phyloP scores from a whole-genome alignment of 2,329 filamentous ascomycete species.

The Cytospora piceicola region DNA sequence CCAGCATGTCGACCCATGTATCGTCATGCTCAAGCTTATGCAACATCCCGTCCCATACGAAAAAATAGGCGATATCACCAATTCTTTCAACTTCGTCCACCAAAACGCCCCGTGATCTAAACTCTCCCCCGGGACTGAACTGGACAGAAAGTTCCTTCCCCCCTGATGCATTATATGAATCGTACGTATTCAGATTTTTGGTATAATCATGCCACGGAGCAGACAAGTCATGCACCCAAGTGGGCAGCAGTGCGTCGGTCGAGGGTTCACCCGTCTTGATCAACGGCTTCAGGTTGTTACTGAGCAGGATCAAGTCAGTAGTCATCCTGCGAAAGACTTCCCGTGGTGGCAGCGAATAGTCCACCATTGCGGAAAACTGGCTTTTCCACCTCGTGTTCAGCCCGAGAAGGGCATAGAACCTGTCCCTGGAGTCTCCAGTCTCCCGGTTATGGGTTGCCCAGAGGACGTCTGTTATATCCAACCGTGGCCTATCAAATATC shows the following conservation, averaged over 20 bases:
- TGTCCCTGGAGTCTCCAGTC: neutral
- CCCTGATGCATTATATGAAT: neutral
- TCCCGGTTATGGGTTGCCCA: accelerated
- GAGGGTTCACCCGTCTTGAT: neutral
- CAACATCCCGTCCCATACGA: no score
- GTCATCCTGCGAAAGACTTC: neutral
- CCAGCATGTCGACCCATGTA: neutral
- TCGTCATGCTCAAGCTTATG: neutral
- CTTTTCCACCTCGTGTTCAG: neutral
- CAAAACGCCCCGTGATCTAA: neutral
- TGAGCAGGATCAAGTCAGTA: neutral
- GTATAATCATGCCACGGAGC: neutral
- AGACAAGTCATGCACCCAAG: neutral
- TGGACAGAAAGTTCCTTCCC: neutral
- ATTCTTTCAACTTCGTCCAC: neutral
- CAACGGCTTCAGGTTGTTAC: neutral
- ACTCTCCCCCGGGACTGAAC: neutral
- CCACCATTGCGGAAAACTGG: neutral
- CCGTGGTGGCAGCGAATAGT: neutral
- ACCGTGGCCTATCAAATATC: neutral
- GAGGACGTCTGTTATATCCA: neutral
- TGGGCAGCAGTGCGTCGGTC: neutral
- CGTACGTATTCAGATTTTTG: neutral
- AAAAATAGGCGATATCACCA: neutral
- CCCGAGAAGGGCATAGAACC: neutral